Base-by-base conservation (phyloP, 768 basidiomycete genomes). In the Pluteus cervinus region DNA sequence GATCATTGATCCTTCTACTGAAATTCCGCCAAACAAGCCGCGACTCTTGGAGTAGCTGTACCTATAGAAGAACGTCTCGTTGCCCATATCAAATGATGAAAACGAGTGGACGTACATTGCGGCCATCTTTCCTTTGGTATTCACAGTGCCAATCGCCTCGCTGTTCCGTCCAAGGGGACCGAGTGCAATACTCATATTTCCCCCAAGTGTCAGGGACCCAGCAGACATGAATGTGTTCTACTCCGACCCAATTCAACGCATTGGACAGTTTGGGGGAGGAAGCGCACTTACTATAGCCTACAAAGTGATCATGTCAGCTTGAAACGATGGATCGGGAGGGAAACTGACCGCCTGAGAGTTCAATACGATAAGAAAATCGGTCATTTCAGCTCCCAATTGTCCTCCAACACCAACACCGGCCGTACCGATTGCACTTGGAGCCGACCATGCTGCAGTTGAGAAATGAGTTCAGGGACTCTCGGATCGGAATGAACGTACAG, bases 91-190 rank as follows among this genome's bases (percentile, higher is more conserved):
- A 23, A 25, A 29, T 43, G 10, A n/a, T 14, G 20, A 37, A 34
- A 9, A 10, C 21, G 16, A 31, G 36, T 22, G 7, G 7, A 44
- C 65, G 45, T 49, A 91, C 91, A 98, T 96, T 24, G 92, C 91
- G 4, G 94, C 88, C 4, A 96, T 65, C 53, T 81, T 87, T 31
- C 93, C 93, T 34, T 77, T 85, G 1, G 86, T 73, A 51, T 79
- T 96, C 30, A 98, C 46, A 1, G 88, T 69, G 12, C 90, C 92
- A 42, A 63, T 70, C 3, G 91, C 94, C 63, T 98, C 94, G n/a
- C 86, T 88, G 52, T 91, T 97, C 20, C 94, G 80, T 15, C 94
- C 94, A 1, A 98, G 65, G 7, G 94, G 94, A 3, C 94, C 94
- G 1, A 96, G 70, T 7, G 93, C 84, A 29, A 90, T 65, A 44